phyloP scores from a whole-genome alignment of 352 stramenopile genomes.

The Plasmopara viticola region DNA sequence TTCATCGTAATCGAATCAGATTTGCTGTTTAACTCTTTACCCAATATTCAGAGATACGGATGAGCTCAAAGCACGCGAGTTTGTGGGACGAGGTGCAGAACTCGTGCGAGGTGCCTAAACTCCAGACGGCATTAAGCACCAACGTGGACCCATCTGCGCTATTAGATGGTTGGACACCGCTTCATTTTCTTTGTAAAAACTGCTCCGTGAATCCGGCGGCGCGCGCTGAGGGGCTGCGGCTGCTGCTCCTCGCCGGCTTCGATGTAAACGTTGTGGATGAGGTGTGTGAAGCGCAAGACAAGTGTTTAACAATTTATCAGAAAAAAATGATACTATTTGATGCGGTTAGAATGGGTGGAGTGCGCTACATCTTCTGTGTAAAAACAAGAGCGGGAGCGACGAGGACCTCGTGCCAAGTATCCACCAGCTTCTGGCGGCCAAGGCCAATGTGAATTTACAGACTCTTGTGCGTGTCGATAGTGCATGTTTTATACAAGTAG shows the following conservation, averaged over 20 bases:
- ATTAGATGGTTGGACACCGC: conserved; percentile 71
- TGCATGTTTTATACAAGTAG: neutral
- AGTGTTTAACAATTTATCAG: no score
- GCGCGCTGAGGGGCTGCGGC: conserved; percentile 33
- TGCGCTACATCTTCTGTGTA: conserved; percentile 57
- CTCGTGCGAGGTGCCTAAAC: conserved; percentile 32
- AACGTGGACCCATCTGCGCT: conserved; percentile 9
- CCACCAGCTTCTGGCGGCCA: conserved; percentile 32
- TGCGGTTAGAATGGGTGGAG: conserved; percentile 52
- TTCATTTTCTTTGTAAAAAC: conserved; percentile 75
- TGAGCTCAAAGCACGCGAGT: conserved; percentile 28
- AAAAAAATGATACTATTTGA: no score
- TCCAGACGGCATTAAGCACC: conserved; percentile 29
- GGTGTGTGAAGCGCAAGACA: conserved; percentile 17
- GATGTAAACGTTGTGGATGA: conserved; percentile 60
- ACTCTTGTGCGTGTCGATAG: conserved; percentile 23
- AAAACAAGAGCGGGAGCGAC: conserved; percentile 42
- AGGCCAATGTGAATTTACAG: conserved; percentile 32
- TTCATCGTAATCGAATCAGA: no score
- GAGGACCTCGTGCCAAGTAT: conserved; percentile 35
- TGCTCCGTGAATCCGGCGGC: conserved; percentile 30
- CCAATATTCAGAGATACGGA: conserved; percentile 11
- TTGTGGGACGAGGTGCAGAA: conserved; percentile 74
- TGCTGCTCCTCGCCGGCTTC: conserved; percentile 35
- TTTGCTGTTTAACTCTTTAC: no score